Base-by-base conservation (phyloP, 306 rosid genomes). In the Hippophae tibetana region DNA sequence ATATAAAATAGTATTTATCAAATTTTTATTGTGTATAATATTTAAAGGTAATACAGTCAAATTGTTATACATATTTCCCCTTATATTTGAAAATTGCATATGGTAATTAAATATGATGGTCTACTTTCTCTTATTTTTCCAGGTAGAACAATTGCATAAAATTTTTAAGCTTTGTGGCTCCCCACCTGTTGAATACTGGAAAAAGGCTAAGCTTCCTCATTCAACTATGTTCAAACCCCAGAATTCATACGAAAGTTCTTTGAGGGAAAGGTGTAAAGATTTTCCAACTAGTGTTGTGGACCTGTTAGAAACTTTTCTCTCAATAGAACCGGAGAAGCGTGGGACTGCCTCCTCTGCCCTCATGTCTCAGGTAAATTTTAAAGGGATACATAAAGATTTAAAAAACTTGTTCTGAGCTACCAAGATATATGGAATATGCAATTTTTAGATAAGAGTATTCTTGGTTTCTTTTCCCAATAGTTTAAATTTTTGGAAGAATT, bases 131-230 rank as follows among this genome's bases (percentile, higher is more conserved):
- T 64, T 46, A 57, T 31, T 63, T 61, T 54, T 31, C 38, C 74
- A 90, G 98, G 93, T 93, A 56, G 99, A 93, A 69, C 99, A 93
- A 77, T 64, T 93, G 54, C 99, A 93, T 79, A 93, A 86, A 76
- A 84, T 89, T 50, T 88, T 93, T 66, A 93, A 93, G 76, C 86
- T 93, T 49, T 84, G 97, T 61, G 99, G 99, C 48, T 82, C 97
- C 42, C 99, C 99, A 47, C 63, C 87, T 13, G 97, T 88, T 8
- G 99, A 93, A 65, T 93, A 71, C 62, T 93, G 99, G 99, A 86
- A 67, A 63, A 89, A 67, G 56, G 69, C 64, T 13, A 89, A 76
- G 77, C 97, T 88, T 72, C 94, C 99, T 76, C 99, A 84, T 63
- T 79, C 87, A 56, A 77, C 93, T 27, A 86, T 82, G 97, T 93